Evolutionary conservation across 1,139 yeast species (phyloP).

Genomic region (Meyerozyma guilliermondii): DNA sequence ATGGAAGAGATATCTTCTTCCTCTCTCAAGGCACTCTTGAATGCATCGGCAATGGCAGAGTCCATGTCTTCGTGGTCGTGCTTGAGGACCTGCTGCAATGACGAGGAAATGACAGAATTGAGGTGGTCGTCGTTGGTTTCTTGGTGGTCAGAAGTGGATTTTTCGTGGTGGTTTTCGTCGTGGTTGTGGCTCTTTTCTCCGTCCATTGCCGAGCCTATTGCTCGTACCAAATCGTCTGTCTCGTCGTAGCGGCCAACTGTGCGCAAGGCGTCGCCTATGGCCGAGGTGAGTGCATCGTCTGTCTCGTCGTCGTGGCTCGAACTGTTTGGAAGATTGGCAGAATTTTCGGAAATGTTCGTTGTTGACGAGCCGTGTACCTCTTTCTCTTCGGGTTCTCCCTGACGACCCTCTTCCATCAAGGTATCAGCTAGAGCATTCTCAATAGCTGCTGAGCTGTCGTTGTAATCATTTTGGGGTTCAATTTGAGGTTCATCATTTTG

Average conservation of each 20-base stretch:
- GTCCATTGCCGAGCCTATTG: conserved; percentile 1
- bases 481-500: too few species aligned
- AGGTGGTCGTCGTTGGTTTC: conserved; percentile 12
- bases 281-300: conserved; percentile 14
- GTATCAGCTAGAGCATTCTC: neutral
- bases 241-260: neutral
- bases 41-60: conserved; percentile 31
- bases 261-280: conserved; percentile 3
- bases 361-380: neutral
- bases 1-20: conserved; percentile 2
- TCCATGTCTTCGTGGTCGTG: conserved; percentile 14
- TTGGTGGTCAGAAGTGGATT: conserved; percentile 3
- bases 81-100: conserved; percentile 12
- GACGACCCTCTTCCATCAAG: neutral
- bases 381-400: neutral
- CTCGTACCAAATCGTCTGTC: conserved; percentile 1
- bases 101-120: conserved; percentile 13
- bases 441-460: neutral
- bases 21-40: conserved; percentile 22
- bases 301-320: conserved; percentile 14
- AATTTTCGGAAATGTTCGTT: neutral
- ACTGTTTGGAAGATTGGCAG: conserved; percentile 5
- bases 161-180: neutral
- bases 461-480: neutral
- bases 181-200: neutral